Evolutionary conservation across 1,284 basidiomycete species (phyloP), one percentile per base, ranked within the genome.

Genomic region (Tetrapyrgos nigripes): DNA sequence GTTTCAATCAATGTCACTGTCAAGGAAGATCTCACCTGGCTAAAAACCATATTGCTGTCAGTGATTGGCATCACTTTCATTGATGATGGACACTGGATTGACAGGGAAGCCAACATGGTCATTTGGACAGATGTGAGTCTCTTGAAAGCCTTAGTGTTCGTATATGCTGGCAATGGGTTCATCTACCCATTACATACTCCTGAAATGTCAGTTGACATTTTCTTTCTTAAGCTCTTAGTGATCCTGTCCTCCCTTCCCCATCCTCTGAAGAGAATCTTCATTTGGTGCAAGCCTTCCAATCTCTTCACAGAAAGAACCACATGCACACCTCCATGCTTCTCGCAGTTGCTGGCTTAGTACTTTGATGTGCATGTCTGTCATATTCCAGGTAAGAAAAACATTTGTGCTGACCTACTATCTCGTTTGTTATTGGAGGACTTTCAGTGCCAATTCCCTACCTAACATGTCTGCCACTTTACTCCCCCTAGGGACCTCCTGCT

Each of bases 111-210:
- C n/a, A 64, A 43, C 65, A 65, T n/a, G 62, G 59, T 68, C 0
- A 52, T 68, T 8, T 66, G 63, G 61, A 59, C 66, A 10, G 62
- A 67, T 53, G 64, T 59, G 0, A 64, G 64, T 40, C n/a, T n/a
- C n/a, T 44, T 28, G 4, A 13, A 50, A 1, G 66, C 55, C 4
- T 21, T 65, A 1, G 33, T 56, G 1, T 64, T 57, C 23, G 53
- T 56, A 24, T 66, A 59, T 40, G 48, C 50, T 4, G 55, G 55
- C 3, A 40, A 40, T 23, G 61, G 64, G 1, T 64, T 57, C 23
- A 47, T 44, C 44, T 64, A 62, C 52, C 56, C 50, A 24, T 28
- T 58, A 29, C 23, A 27, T 19, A n/a, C n/a, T n/a, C 47, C 33
- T 21, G 46, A 37, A 1, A n/a, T 37, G 3, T 53, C 43, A 49